Conservation (phyloP, 495 filamentous ascomycete species). For the Neurospora discreta region DNA sequence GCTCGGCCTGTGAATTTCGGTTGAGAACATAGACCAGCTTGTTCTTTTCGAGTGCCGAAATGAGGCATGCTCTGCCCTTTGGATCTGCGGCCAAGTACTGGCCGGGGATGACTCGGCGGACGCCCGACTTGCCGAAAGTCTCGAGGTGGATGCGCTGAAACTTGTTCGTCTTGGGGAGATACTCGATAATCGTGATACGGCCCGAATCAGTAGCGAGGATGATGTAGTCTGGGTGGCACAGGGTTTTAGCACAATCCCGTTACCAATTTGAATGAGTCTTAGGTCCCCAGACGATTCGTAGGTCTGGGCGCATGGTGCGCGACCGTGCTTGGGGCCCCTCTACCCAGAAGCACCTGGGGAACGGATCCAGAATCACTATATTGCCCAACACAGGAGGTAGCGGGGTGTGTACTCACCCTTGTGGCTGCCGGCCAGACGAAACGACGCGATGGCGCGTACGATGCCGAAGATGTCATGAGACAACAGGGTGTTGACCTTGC, state of each 20-base stretch:
- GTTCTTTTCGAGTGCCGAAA: conserved; percentile 94
- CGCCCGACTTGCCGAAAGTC: conserved; percentile 96
- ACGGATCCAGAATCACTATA: conserved; percentile 87
- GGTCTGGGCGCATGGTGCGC: conserved; percentile 15
- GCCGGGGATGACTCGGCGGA: conserved; percentile 85
- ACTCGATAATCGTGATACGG: conserved; percentile 88
- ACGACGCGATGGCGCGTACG: conserved; percentile 75
- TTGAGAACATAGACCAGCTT: conserved; percentile 98
- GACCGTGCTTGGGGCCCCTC: not conserved
- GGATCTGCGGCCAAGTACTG: conserved; percentile 93
- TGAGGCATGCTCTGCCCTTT: conserved; percentile 87
- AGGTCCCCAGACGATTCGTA: conserved; percentile 5
- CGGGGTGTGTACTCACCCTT: conserved; percentile 68
- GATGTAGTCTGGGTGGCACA: conserved; percentile 68
- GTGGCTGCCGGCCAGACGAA: conserved; percentile 80
- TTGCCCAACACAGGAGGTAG: conserved; percentile 43
- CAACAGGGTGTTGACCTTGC: conserved; percentile 73
- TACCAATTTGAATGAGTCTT: conserved; percentile 6
- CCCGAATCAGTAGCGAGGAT: conserved; percentile 93
- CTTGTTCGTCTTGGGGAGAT: conserved; percentile 71
- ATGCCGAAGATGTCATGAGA: conserved; percentile 95
- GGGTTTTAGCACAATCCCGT: conserved; percentile 47
- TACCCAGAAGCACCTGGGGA: conserved; percentile 33
- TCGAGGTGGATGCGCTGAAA: conserved; percentile 88
- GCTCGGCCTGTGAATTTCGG: conserved; percentile 83